Evolutionary conservation across 768 basidiomycete species (phyloP).

Genomic region (Symmetrospora coprosmae): DNA sequence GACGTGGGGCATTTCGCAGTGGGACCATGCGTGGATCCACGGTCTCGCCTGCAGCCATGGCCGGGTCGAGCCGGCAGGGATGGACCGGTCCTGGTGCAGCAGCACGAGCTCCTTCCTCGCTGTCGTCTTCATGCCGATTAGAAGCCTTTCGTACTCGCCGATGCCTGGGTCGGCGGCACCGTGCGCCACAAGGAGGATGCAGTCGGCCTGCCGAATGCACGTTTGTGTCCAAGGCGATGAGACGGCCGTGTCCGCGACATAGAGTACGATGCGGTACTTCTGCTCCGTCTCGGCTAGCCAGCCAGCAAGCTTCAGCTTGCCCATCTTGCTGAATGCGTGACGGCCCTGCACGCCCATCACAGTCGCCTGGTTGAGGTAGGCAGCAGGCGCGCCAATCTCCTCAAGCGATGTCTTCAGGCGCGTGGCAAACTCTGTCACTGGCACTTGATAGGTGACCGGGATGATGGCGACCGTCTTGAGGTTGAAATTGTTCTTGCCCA

Average conservation of each 20-base stretch:
- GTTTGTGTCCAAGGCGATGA: slow-evolving; percentile 96
- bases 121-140: slow-evolving; percentile 91
- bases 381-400: slow-evolving; percentile 81
- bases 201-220: slow-evolving; percentile 93
- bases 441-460: slow-evolving; percentile 72
- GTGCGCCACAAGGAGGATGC: slow-evolving; percentile 83
- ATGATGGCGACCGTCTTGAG: slow-evolving; percentile 82
- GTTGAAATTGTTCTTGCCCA: slow-evolving; percentile 67
- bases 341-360: slow-evolving; percentile 80
- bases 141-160: slow-evolving; percentile 85
- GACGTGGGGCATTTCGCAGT: slow-evolving; percentile 53
- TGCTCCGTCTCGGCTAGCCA: slow-evolving; percentile 92
- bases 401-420: slow-evolving; percentile 79
- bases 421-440: slow-evolving; percentile 73
- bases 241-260: slow-evolving; percentile 89
- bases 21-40: slow-evolving; percentile 91
- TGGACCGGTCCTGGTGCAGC: slow-evolving; percentile 77
- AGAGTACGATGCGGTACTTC: slow-evolving; percentile 79
- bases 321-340: slow-evolving; percentile 91
- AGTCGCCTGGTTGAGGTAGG: slow-evolving; percentile 83
- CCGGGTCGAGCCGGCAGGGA: slow-evolving; percentile 76
- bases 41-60: slow-evolving; percentile 92
- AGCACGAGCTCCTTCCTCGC: slow-evolving; percentile 94
- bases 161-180: slow-evolving; percentile 70
- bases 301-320: slow-evolving; percentile 81